Evolutionary conservation across 108 stramenopile species (phyloP), one percentile per base, ranked within the genome.

Genomic region (Discostella stelligeroides): DNA sequence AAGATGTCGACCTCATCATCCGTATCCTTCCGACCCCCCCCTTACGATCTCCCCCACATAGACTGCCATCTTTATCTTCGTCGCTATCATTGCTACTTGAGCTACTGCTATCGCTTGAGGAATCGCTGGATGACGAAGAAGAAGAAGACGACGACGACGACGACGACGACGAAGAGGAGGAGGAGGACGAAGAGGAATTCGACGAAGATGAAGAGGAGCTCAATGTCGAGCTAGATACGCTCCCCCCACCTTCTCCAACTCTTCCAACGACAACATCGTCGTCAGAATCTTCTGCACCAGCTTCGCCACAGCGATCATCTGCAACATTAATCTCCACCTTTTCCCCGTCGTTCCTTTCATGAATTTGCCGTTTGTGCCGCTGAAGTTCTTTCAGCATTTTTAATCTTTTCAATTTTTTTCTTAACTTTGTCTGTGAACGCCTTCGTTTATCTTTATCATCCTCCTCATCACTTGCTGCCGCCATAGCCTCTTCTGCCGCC

Each of bases 131-230:
- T 34, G 34, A 34, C 34, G 34, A 34, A 3, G 34, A 34, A 3
- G 34, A 34, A 3, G 51, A 34, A 5, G 34, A 34, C 34, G 34
- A 34, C 34, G 34, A 34, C 3, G 34, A 34, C 6, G 34, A 34
- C 21, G 20, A 11, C 53, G 53, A 54, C 61, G 61, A 45, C 21
- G 61, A 62, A 13, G 60, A 61, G 23, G 61, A 62, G 20, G 53
- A 55, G 4, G 24, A 23, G 27, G 53, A 55, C 8, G 53, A 55
- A 8, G 53, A 55, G 23, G 24, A 27, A 27, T 5, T 55, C 7
- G 53, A 55, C 53, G 27, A 25, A 4, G 53, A 23, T 7, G 53
- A 55, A 14, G 53, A 55, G 4, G 53, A 58, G 10, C 27, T 58
- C 17, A 30, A 58, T 30, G 29, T 30, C 1, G 15, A 30, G 7